A percentile compares a stretch with the other conserved stretches of the same genome.
Evolutionary conservation across 768 basidiomycete species (phyloP).

Genomic region (Boletus patriciae): DNA sequence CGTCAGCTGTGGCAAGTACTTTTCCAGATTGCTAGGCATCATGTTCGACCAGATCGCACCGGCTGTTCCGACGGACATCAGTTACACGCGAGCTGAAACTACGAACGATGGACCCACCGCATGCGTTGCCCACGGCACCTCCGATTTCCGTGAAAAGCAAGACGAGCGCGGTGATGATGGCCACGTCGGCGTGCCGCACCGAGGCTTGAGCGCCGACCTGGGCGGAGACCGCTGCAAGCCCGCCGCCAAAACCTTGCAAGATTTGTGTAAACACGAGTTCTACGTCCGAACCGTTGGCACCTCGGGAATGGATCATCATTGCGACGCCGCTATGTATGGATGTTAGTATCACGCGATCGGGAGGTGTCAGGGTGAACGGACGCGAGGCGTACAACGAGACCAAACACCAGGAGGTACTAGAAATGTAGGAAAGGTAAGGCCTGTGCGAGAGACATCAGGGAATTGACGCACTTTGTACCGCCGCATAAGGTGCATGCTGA

Average conservation of each 20-base stretch:
- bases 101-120: slow-evolving; percentile 39
- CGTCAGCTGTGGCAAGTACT: slow-evolving; percentile 52
- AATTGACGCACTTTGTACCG: slow-evolving; percentile 50
- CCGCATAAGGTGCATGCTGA: slow-evolving; percentile 50
- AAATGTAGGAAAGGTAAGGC: background rate
- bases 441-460: background rate
- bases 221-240: slow-evolving; percentile 56
- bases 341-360: background rate
- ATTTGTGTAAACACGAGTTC: slow-evolving; percentile 67
- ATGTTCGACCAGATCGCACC: slow-evolving; percentile 63
- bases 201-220: slow-evolving; percentile 66
- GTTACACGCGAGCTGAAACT: background rate
- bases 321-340: slow-evolving; percentile 49
- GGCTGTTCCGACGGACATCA: slow-evolving; percentile 34
- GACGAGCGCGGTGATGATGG: slow-evolving; percentile 64
- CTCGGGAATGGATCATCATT: slow-evolving; percentile 70
- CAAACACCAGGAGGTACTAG: slow-evolving; percentile 50
- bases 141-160: slow-evolving; percentile 71
- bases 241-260: slow-evolving; percentile 74
- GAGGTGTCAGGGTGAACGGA: slow-evolving; percentile 20
- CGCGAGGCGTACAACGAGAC: slow-evolving; percentile 58
- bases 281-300: slow-evolving; percentile 52
- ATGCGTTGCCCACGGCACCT: slow-evolving; percentile 62
- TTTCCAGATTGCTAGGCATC: slow-evolving; percentile 62
- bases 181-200: slow-evolving; percentile 64